Evolutionary conservation across 179 eudicot genomes (phyloP), one percentile per base, ranked within the genome.

Genomic region (Kewa caespitosa): DNA sequence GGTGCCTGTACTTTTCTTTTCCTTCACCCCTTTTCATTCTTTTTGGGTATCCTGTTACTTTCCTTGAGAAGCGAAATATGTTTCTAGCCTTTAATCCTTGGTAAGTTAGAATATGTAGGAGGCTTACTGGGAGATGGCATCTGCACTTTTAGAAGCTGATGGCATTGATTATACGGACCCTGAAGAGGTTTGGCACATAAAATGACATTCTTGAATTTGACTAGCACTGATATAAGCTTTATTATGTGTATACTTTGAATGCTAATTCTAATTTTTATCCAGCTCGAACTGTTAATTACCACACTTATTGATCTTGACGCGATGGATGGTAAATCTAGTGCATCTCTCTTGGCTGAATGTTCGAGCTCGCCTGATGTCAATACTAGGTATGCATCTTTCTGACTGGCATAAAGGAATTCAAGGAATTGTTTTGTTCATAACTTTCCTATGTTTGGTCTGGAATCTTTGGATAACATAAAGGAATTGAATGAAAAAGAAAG

Each of bases 311-410:
- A 95, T 88, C 95, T 95, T 61, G 99, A 92, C 77, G 99, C 97
- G 27, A 95, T 95, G 97, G 99, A 95, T 81, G 91, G 97, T 68
- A 95, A 95, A 91, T 89, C 97, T 32, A 95, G 97, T 69, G 97
- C 84, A 4, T 93, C 97, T 18, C 88, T 95, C 69, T 84, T 91
- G 85, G 97, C 95, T 0, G 97, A 92, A 81, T 91, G 97, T 80
- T 92, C 97, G 33, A 91, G 88, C 72, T 95, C 99, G 54, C 97
- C 99, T 43, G 93, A 95, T 84, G 97, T 84, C 68, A 88, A 86
- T 82, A 95, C 97, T 37, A 91, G 97, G 97, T 92, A 81, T 69
- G 27, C 67, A 63, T 80, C 74, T 25, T 34, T 54, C 27, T 20
- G 38, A 68, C n/a, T n/a, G n/a, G n/a, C n/a, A n/a, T n/a, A n/a